Conservation (phyloP, 805 yeast genomes). For the Aciculoconidium aculeatum region DNA sequence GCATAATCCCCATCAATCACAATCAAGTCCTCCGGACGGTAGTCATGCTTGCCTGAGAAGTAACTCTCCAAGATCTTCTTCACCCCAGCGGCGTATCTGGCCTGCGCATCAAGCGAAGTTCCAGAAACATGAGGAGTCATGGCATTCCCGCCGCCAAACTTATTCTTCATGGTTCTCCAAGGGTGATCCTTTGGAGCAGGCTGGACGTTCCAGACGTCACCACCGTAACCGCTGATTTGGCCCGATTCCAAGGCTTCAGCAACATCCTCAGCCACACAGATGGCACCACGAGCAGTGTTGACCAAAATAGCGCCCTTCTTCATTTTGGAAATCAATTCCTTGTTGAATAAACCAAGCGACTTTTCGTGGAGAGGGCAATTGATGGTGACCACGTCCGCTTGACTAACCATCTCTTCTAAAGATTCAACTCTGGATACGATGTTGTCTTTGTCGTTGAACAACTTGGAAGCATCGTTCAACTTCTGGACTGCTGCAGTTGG, state of each 20-base stretch:
- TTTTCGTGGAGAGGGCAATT: constrained; percentile 73
- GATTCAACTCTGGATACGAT: constrained; percentile 54
- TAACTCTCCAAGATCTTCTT: constrained; percentile 58
- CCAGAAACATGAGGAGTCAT: constrained; percentile 84
- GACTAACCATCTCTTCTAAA: constrained; percentile 58
- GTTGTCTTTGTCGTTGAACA: constrained; percentile 46
- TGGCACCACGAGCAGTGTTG: constrained; percentile 48
- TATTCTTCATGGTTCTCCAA: constrained; percentile 65
- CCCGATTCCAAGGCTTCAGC: constrained; percentile 71
- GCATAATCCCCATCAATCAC: constrained; percentile 67
- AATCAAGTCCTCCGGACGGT: constrained; percentile 69
- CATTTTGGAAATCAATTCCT: constrained; percentile 50
- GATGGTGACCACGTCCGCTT: constrained; percentile 68
- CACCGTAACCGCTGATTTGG: constrained; percentile 72
- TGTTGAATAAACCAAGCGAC: constrained; percentile 61
- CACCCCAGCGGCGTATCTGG: constrained; percentile 68
- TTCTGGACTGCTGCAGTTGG: constrained; percentile 43
- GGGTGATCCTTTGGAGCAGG: constrained; percentile 76
- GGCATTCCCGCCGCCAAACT: constrained; percentile 70
- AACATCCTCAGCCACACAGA: constrained; percentile 65
- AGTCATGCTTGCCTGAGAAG: constrained; percentile 57
- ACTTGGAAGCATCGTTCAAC: constrained; percentile 28
- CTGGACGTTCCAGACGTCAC: constrained; percentile 80
- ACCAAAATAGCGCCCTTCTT: constrained; percentile 11
- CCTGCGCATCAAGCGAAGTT: constrained; percentile 74